Base-by-base conservation (phyloP, 139 green algal species). In the Astrephomene gubernaculifera region DNA sequence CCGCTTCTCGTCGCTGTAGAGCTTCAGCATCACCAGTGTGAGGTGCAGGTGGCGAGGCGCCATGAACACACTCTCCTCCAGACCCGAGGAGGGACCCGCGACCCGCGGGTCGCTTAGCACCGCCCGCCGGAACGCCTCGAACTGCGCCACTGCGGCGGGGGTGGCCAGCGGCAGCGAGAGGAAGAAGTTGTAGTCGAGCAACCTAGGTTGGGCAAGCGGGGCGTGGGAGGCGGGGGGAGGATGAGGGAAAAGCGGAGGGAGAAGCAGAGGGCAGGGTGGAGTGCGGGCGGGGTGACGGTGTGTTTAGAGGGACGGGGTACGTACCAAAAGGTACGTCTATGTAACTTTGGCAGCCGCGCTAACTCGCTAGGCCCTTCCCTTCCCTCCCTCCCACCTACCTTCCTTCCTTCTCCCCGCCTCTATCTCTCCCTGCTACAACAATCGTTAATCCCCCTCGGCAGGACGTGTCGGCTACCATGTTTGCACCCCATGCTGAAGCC, bases 21-120 rank as follows among this genome's bases (percentile, higher is more conserved):
- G 83, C 64, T 94, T 95, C 35, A 95, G 89, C 91, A 95, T 93
- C 4, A 87, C 79, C 12, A 95, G 64, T 3, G 92, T 95, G 14
- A 94, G 83, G 38, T 94, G 90, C 44, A 95, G 86, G 38, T 91
- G 81, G 70, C 93, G 83, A 61, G 75, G 60, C 14, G 54, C 0
- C 75, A 83, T 71, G 54, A 83, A 83, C 19, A 57, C 27, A 29
- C 75, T 83, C 75, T 83, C 75, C 39, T 83, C 57, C 29, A 83
- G 75, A 3, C 75, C 75, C 10, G 27, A 33, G 57, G 31, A 57
- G 57, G 74, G 33, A 8, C 49, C 27, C n/a, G 75, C 57, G 57
- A 63, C 79, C 45, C n/a, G 29, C 33, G 65, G 57, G 65, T 78
- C 79, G 25, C 31, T 7, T 35, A 86, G 79, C 33, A 63, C 79